These are phyloP conservation scores for Fusarium cicatricum DNA, from an alignment of 2,329 filamentous ascomycete genomes.

Conservation along the genomic window DNA sequence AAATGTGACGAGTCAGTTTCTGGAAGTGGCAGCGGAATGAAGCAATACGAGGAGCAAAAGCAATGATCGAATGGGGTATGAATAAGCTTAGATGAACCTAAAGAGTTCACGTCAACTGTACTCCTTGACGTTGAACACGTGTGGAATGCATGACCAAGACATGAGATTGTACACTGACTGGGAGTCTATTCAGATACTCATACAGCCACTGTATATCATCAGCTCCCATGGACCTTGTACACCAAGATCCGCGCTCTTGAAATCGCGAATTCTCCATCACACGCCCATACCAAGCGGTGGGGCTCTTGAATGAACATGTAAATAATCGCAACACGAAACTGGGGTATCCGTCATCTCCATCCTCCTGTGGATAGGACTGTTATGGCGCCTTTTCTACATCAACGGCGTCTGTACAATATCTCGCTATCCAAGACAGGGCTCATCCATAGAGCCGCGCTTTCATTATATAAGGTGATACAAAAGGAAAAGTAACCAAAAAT, in stretches of 20 bases:
- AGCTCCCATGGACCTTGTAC: not conserved
- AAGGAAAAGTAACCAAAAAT: constrained; percentile 17
- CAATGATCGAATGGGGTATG: not conserved
- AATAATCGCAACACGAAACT: constrained; percentile 14
- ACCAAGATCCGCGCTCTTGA: not conserved
- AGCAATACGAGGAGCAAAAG: not conserved
- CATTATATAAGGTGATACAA: constrained; percentile 17
- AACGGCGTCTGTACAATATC: not conserved
- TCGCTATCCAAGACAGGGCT: constrained; percentile 8
- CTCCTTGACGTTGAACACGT: not conserved
- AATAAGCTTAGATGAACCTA: not conserved
- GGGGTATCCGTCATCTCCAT: constrained; percentile 29
- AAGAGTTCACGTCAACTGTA: not conserved
- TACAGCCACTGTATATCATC: not conserved
- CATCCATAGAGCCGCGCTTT: constrained; percentile 21
- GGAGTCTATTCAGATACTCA: constrained; percentile 4
- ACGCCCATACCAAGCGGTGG: not conserved
- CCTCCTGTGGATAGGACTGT: constrained; percentile 8
- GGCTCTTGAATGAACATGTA: constrained; percentile 6
- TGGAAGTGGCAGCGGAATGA: not conserved
- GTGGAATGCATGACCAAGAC: not conserved
- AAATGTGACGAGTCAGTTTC: not conserved
- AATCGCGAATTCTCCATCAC: not conserved
- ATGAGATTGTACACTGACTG: not conserved
- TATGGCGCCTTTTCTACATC: not conserved